Evolutionary conservation across 371 early-diverging fungal genomes (phyloP).

Genomic region (Edhazardia aedis): DNA sequence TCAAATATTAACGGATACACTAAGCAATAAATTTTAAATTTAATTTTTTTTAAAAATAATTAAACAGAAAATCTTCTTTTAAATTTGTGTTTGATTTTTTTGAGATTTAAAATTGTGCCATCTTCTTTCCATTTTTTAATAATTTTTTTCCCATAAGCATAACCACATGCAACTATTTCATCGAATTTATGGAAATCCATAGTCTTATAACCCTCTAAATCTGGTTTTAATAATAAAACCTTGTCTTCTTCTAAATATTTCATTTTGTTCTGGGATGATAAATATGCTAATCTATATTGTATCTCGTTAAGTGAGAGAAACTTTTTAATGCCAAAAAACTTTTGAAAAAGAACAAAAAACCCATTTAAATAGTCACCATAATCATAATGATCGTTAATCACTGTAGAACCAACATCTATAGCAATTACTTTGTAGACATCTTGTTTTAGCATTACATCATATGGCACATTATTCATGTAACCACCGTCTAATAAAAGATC

Average conservation of each 20-base stretch:
- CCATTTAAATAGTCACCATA: conserved; percentile 83
- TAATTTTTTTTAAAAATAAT: too few species aligned
- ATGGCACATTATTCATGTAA: conserved; percentile 90
- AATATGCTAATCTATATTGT: conserved; percentile 79
- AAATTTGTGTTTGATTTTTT: too few species aligned
- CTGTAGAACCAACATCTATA: conserved; percentile 69
- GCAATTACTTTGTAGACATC: conserved; percentile 81
- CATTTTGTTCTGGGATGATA: conserved; percentile 53
- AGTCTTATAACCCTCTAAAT: conserved; percentile 63
- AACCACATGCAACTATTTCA: conserved; percentile 69
- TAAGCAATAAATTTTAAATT: too few species aligned
- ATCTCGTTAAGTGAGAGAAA: conserved; percentile 82
- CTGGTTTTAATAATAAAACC: conserved; percentile 64
- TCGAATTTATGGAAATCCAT: conserved; percentile 72
- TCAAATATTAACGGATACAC: too few species aligned
- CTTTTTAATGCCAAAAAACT: conserved; percentile 56
- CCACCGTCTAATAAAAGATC: conserved; percentile 92
- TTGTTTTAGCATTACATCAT: conserved; percentile 60
- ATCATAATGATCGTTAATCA: conserved; percentile 63
- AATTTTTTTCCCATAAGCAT: conserved; percentile 60
- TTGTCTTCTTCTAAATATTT: conserved; percentile 63
- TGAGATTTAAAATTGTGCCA: too few species aligned
- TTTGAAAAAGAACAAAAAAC: conserved; percentile 63
- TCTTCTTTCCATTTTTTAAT: conserved; percentile 60
- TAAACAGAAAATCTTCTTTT: too few species aligned